Percentiles rank a stretch among this genome's conserved stretches.
Evolutionary conservation across 345 rosid genomes (phyloP).

Genomic region (Eucalyptus pauciflora): DNA sequence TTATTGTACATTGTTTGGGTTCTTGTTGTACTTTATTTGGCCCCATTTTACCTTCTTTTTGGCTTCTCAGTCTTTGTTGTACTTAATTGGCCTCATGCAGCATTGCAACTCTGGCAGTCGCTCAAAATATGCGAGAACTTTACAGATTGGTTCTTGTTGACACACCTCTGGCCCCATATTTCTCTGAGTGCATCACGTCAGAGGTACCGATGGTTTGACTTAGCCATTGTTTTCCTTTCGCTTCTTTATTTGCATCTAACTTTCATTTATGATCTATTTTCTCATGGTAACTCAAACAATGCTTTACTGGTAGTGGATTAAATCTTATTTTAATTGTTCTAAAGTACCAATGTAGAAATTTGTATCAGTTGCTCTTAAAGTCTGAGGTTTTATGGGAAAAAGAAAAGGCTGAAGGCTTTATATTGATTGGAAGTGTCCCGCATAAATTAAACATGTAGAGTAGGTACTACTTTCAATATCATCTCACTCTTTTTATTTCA

Average conservation of each 20-base stretch:
- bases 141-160: conserved; percentile 97
- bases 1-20: neutral
- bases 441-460: neutral
- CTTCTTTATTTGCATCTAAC: neutral
- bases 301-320: neutral
- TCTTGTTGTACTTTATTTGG: neutral
- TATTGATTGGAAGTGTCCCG: neutral
- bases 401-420: neutral
- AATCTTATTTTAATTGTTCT: neutral
- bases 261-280: neutral
- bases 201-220: conserved; percentile 37
- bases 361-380: neutral
- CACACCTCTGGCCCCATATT: conserved; percentile 96
- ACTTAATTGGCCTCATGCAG: conserved; percentile 15
- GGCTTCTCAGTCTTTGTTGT: neutral
- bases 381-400: neutral
- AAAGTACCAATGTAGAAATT: neutral
- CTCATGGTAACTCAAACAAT: neutral
- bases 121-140: conserved; percentile 98
- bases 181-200: conserved; percentile 95
- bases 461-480: neutral
- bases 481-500: neutral
- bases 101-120: conserved; percentile 97
- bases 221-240: neutral
- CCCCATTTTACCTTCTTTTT: neutral